A percentile compares a stretch with the other conserved stretches of the same genome.
These are phyloP conservation scores for Starmerella potacharoeniae DNA, from an alignment of 805 yeast genomes.

Conservation along the genomic window DNA sequence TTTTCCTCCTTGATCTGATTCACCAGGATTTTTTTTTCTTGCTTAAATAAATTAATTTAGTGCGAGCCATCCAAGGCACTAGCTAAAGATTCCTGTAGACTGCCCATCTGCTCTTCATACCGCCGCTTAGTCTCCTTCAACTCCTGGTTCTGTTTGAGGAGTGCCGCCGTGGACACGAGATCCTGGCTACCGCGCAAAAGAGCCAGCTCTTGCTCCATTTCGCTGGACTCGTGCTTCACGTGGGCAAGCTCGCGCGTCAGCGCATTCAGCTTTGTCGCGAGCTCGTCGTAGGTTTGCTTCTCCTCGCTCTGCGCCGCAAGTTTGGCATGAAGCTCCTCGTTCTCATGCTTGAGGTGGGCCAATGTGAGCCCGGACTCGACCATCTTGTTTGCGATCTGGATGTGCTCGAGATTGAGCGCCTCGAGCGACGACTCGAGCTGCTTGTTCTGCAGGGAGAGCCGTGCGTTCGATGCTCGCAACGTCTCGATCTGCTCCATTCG, in stretches of 20 bases:
- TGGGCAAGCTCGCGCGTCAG: constrained; percentile 4
- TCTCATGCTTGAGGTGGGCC: constrained; percentile 68
- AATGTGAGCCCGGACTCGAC: constrained; percentile 64
- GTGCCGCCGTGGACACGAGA: constrained; percentile 4
- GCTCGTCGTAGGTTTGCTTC: constrained; percentile 6
- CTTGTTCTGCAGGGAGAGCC: constrained; percentile 59
- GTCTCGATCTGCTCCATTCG: constrained; percentile 51
- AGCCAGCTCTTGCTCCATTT: constrained; percentile 17
- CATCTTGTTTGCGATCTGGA: constrained; percentile 77
- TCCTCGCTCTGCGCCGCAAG: constrained; percentile 6
- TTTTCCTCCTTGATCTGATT: neutral
- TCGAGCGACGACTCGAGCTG: constrained; percentile 60
- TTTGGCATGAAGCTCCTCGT: constrained; percentile 39
- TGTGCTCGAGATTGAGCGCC: constrained; percentile 67
- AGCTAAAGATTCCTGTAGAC: constrained; percentile 22
- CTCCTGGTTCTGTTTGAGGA: constrained; percentile 14
- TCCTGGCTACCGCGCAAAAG: constrained; percentile 8
- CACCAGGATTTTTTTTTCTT: neutral
- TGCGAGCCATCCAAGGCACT: constrained; percentile 13
- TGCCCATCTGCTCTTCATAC: constrained; percentile 21
- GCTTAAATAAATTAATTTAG: neutral
- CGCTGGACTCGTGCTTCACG: constrained; percentile 10
- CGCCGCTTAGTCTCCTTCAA: constrained; percentile 18
- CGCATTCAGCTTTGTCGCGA: neutral
- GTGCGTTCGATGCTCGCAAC: constrained; percentile 54